Evolutionary conservation across 768 basidiomycete genomes (phyloP).

Genomic region (Auricularia heimuer): DNA sequence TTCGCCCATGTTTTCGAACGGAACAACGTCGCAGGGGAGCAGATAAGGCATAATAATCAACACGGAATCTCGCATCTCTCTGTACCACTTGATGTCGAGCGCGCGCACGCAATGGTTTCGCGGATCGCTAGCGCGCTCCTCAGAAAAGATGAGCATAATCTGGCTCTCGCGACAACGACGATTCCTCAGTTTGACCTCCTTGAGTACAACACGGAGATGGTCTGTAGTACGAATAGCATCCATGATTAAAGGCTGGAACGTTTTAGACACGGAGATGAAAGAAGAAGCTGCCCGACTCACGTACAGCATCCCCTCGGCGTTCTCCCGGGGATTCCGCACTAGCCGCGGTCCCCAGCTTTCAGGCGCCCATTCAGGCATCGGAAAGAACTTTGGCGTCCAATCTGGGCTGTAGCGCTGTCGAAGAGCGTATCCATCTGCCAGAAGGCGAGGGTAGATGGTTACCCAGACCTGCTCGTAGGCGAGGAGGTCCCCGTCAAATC

Average conservation of each 20-base stretch:
- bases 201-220: not conserved
- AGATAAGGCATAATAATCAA: constrained; percentile 30
- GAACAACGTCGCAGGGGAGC: constrained; percentile 27
- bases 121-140: constrained; percentile 11
- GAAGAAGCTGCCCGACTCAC: not conserved
- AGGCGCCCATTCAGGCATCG: not conserved
- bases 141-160: not conserved
- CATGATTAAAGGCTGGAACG: not conserved
- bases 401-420: not conserved
- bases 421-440: not conserved
- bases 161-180: not conserved
- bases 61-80: not conserved
- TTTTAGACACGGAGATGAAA: not conserved
- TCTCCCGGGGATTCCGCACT: not conserved
- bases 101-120: constrained; percentile 24
- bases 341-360: not conserved
- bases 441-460: not conserved
- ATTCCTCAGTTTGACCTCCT: not conserved
- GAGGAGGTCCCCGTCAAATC: not conserved
- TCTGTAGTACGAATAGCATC: not conserved
- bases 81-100: constrained; percentile 11
- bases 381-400: not conserved
- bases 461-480: not conserved
- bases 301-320: not conserved
- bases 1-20: constrained; percentile 24